phyloP scores from a whole-genome alignment of 1,139 yeast species.

The Casaregolazyma lundiana region DNA sequence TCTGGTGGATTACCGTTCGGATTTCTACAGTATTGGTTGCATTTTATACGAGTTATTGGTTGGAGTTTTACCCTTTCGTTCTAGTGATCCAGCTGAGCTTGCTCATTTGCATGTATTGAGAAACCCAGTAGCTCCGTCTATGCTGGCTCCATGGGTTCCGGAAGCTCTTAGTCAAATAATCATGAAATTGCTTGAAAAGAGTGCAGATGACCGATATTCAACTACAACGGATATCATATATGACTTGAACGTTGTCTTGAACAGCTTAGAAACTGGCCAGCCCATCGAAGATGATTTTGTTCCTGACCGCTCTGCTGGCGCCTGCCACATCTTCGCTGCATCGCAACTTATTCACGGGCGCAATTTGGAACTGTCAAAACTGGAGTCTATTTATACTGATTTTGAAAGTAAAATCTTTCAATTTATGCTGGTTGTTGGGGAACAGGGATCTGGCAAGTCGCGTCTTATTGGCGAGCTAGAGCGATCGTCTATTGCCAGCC shows the following conservation, averaged over 20 bases:
- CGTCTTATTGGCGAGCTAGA: constrained; percentile 43
- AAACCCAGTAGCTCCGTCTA: constrained; percentile 41
- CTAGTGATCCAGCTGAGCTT: constrained; percentile 41
- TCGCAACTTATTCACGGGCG: constrained; percentile 41
- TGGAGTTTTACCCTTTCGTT: constrained; percentile 45
- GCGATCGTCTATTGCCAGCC: constrained; percentile 37
- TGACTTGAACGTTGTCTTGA: constrained; percentile 35
- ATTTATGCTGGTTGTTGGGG: constrained; percentile 41
- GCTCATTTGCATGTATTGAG: constrained; percentile 43
- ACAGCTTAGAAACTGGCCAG: constrained; percentile 19
- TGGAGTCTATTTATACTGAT: constrained; percentile 32
- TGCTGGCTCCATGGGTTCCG: constrained; percentile 39
- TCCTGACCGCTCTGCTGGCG: constrained; percentile 22
- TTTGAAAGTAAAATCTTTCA: constrained; percentile 29
- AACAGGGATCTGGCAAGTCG: constrained; percentile 49
- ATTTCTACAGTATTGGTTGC: constrained; percentile 49
- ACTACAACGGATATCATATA: constrained; percentile 38
- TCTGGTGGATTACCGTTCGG: constrained; percentile 47
- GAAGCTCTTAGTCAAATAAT: constrained; percentile 40
- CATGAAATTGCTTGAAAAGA: constrained; percentile 44
- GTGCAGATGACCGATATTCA: constrained; percentile 42
- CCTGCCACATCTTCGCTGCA: constrained; percentile 26
- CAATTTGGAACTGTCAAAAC: constrained; percentile 31
- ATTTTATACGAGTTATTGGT: constrained; percentile 47
- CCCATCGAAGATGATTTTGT: constrained; percentile 22